Evolutionary conservation across 305 asterid species (phyloP), one percentile per base, ranked within the genome.

Genomic region (Solanum aculeatissimum): DNA sequence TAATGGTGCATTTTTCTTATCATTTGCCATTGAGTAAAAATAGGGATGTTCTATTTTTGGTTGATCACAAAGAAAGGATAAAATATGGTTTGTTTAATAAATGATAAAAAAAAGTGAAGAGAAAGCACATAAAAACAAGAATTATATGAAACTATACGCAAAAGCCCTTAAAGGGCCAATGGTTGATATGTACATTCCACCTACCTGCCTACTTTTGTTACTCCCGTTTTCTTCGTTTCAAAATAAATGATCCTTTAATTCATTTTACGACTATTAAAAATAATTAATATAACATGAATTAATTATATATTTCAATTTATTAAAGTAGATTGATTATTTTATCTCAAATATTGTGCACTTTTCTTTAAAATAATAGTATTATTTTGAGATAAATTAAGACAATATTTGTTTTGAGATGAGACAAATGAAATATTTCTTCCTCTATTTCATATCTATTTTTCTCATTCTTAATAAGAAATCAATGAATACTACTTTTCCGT

Each of bases 221-320:
- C 6, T 27, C 11, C 9, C n/a, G n/a, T 57, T 57, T 57, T n/a
- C 2, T n/a, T 2, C 1, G 25, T 55, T 0, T 0, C 1, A 19
- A 55, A 55, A 55, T 55, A 55, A 19, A 11, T 8, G 12, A 7
- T 9, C 0, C 8, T 1, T 19, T 19, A 55, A 19, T 55, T 55
- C 1, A 53, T 6, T 51, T 51, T 0, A 53, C 6, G 58, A 15
- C 4, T 4, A 32, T 32, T 32, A 2, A 32, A 32, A 32, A 32
- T 16, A 53, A 6, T 53, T 15, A 53, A 53, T 15, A 53, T 2
- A 38, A 38, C 0, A 38, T 38, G 6, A 38, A 38, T 38, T 38
- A 1, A 42, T 42, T 42, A 42, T 0, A 42, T 9, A 35, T 42
- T 0, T 11, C 5, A 19, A 10, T 7, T 55, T 55, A 55, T 1